Base-by-base conservation (phyloP, 352 stramenopile genomes). In the Phytophthora capsici region DNA sequence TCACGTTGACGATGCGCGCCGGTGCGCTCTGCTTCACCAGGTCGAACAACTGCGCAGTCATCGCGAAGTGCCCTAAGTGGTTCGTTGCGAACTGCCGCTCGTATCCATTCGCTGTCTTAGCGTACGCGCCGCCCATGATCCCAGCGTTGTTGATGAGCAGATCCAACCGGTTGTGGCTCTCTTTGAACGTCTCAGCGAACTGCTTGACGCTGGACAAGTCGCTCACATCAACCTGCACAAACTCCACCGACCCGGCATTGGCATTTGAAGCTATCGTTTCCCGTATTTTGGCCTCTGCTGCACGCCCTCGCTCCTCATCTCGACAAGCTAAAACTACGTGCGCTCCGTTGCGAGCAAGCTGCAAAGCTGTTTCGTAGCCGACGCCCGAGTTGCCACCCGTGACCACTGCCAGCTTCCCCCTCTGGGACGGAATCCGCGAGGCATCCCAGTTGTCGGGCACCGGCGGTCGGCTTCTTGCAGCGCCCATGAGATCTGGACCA, bases 91-190 rank as follows among this genome's bases (percentile, higher is more conserved):
- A 90, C 45, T 93, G 84, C 23, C 61, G 67, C 57, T 91, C 82
- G 46, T 75, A 57, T 16, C 75, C 80, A 43, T 90, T 78, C 2
- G 22, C 53, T 4, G 74, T 80, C n/a, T 69, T 54, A 16, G 45
- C 36, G 54, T 78, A 76, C 0, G 75, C 69, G 23, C 74, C 45
- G 3, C 66, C 78, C 46, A 86, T 77, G 56, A 87, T 69, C 10
- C 82, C 82, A 16, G 82, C 82, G 48, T 91, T 91, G 77, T 90
- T 91, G 50, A 91, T 60, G 9, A 91, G 69, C 52, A 91, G 30
- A 60, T 91, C 64, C 30, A 93, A 46, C 4, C 67, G 65, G 6
- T 57, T 40, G 48, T 78, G 62, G 14, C 40, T 53, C n/a, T 47
- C 52, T 13, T 63, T 66, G 53, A 87, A 84, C 26, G 51, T 48